Evolutionary conservation across 495 filamentous ascomycete species (phyloP), one percentile per base, ranked within the genome.

Genomic region (Monascus purpureus): DNA sequence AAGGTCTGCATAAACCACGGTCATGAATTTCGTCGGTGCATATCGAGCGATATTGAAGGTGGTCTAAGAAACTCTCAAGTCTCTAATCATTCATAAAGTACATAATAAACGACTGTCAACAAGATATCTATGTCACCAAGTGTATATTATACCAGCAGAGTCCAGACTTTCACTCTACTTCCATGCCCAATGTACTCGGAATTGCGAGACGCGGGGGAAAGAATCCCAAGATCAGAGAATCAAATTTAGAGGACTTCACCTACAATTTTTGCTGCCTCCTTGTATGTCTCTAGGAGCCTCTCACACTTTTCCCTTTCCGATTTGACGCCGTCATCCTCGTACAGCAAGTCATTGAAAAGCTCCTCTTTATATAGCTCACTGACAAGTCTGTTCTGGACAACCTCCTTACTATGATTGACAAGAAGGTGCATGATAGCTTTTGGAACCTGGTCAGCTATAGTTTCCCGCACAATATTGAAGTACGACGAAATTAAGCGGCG

Each of bases 371-470:
- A 97, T 17, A 97, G 68, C 49, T 95, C 82, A 46, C 81, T 94
- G 24, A 97, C 90, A 8, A 97, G 73, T 23, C 90, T 71, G 52
- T 97, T 97, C 55, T 97, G 90, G 18, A 97, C 85, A 3, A 82
- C 87, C 40, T 97, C 90, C 52, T 95, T 97, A 54, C 82, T 90
- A 59, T 93, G 82, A 57, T 97, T 96, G 43, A 97, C 90, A 28
- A 97, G 74, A 8, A 97, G 76, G 48, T 97, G 90, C 90, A 97
- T 97, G 44, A 97, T 80, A 1, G 90, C 90, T 61, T 97, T 97
- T 29, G 90, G 90, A 13, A 97, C 92, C 55, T 96, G 88, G 47
- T 97, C 90, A 15, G 88, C 88, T 43, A 95, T 94, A 23, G 82
- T 84, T 50, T 97, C 90, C 32, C 90, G 81, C 8, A 97, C 90